Evolutionary conservation across 345 rosid genomes (phyloP), one percentile per base, ranked within the genome.

Genomic region (Brassica napus): DNA sequence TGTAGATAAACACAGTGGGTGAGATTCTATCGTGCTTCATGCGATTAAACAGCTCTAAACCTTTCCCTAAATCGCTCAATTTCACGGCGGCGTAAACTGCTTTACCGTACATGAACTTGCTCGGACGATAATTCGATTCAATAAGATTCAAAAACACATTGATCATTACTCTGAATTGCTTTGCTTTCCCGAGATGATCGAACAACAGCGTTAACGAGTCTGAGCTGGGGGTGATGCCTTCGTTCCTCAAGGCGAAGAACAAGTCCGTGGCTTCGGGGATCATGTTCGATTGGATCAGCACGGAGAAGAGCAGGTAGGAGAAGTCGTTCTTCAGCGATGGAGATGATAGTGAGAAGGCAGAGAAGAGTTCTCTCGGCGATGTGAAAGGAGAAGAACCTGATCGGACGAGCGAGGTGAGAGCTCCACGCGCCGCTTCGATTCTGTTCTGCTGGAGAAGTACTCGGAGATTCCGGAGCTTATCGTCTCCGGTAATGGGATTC

Each of bases 11-110:
- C 79, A 86, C 88, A 66, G 71, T 79, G 4, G 90, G 85, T 8
- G 77, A 76, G 24, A 89, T 65, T 52, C 87, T 76, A 61, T 82
- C 82, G 74, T 65, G 83, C 74, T 83, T 88, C 97, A 92, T 91
- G 15, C 65, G 66, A 54, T 86, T 83, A 62, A 94, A 39, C 72
- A 92, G 64, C 80, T 86, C 86, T 47, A 69, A 57, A 42, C 87
- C 97, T 74, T 77, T 87, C 28, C 77, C 82, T 82, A 89, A 30
- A 58, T 91, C 91, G 47, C 91, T 88, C 68, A 86, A 24, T 58
- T 86, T 89, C 18, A 85, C 94, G 0, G 97, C 92, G 1, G 97
- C 89, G 77, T 88, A 89, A 23, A 94, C 83, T 1, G 90, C 97
- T 65, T 90, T 94, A 10, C 88, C 93, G 4, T 79, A 89, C 61